Evolutionary conservation across 2,329 filamentous ascomycete genomes (phyloP), one percentile per base, ranked within the genome.

Genomic region (Aspergillus sp.): DNA sequence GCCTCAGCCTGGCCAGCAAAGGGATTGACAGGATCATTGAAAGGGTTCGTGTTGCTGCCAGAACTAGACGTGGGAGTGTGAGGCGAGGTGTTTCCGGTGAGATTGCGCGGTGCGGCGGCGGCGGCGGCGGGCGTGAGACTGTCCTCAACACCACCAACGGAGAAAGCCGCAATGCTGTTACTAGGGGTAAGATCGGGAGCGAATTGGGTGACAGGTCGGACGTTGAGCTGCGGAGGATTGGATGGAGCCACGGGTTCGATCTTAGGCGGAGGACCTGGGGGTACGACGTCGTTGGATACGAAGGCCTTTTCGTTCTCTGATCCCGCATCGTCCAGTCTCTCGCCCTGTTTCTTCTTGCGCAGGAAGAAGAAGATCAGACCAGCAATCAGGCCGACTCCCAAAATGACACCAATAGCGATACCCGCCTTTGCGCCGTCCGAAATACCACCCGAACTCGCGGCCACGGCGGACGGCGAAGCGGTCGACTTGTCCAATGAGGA

Each of bases 161-260:
- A 55, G 10, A 66, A 55, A 54, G 67, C 67, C 29, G 66, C 69
- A 22, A 65, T 63, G 57, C 73, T 65, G 58, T 67, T 62, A 58
- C 63, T 73, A 75, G 57, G 16, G 22, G 73, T 79, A 63, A 90
- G 83, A 69, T 85, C 87, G 5, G 91, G 90, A 45, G 91, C 82
- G 77, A 96, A 93, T 69, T 95, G 87, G 46, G 91, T 94, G 52
- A 95, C 85, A 2, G 92, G 92, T 53, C 92, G 89, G 56, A 96
- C 82, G 71, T 91, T 96, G 62, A 97, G 83, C 63, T 89, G 89
- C n/a, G 92, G 92, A 49, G 92, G 88, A 36, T 80, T 84, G 31
- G 82, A 61, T 61, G 73, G 67, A 62, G 73, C 69, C 29, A 76
- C 78, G 12, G 79, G 72, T 52, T 73, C 69, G 52, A 69, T 65